Conservation (phyloP, 345 rosid genomes). For the Xanthoceras sorbifolium region DNA sequence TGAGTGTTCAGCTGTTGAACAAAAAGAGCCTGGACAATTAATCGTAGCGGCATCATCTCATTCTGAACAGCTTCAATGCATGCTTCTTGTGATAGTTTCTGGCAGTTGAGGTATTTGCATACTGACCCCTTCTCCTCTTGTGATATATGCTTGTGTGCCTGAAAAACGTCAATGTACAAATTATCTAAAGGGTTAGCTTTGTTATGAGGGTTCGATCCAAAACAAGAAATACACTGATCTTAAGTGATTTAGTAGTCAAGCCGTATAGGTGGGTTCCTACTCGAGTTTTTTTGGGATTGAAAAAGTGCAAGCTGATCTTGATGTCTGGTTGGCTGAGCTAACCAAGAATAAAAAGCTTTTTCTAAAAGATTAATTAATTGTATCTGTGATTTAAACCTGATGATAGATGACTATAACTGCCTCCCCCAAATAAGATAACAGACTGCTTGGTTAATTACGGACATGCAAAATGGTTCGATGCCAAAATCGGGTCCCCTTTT, state of each 20-base stretch:
- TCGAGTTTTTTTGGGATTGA: not conserved
- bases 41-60: slow-evolving; percentile 78
- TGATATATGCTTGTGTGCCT: slow-evolving; percentile 55
- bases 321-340: not conserved
- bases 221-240: not conserved
- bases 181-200: not conserved
- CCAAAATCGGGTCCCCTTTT: not conserved
- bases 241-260: not conserved
- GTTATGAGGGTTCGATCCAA: too few species aligned
- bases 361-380: not conserved
- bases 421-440: not conserved
- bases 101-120: slow-evolving; percentile 75
- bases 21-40: slow-evolving; percentile 75
- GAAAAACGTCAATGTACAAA: slow-evolving; percentile 17
- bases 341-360: not conserved
- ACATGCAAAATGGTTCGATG: not conserved
- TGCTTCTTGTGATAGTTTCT: slow-evolving; percentile 66
- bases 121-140: slow-evolving; percentile 66
- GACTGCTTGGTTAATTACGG: not conserved
- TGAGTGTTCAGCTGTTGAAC: slow-evolving; percentile 76
- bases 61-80: slow-evolving; percentile 78
- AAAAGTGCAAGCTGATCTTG: not conserved
- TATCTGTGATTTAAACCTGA: not conserved
- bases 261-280: not conserved
- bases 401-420: not conserved